Evolutionary conservation across 345 rosid species (phyloP).

Genomic region (Streptanthus diversifolius): DNA sequence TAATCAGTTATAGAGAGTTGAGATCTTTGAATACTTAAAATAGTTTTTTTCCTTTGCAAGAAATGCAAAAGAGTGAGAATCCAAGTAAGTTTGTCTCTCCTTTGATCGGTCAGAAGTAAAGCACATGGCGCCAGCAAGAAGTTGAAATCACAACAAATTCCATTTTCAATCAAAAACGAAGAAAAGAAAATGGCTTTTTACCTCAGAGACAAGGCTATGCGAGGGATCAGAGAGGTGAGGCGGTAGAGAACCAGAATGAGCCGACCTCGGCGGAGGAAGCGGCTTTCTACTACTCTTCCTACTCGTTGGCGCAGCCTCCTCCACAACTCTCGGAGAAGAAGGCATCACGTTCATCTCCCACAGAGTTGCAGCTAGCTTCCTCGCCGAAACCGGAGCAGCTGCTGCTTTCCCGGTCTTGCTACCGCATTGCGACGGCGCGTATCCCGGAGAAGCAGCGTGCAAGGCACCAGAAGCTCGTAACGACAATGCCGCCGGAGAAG

Average conservation of each 20-base stretch:
- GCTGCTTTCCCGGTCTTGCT: constrained; percentile 39
- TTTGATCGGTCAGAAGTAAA: constrained; percentile 31
- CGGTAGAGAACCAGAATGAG: constrained; percentile 74
- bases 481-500: constrained; percentile 58
- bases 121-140: constrained; percentile 39
- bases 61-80: constrained; percentile 17
- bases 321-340: constrained; percentile 61
- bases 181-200: constrained; percentile 6
- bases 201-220: constrained; percentile 95
- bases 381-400: constrained; percentile 73
- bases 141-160: constrained; percentile 29
- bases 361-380: constrained; percentile 93
- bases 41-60: too few species aligned
- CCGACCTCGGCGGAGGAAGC: constrained; percentile 50
- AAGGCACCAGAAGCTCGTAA: constrained; percentile 36
- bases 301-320: constrained; percentile 40
- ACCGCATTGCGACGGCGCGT: constrained; percentile 48
- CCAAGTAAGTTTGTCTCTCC: constrained; percentile 25
- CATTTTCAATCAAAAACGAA: constrained; percentile 14
- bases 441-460: constrained; percentile 48
- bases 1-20: background rate
- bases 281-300: constrained; percentile 50
- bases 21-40: too few species aligned
- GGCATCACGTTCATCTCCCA: constrained; percentile 99
- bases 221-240: constrained; percentile 96